These are phyloP conservation scores for Elaeis guineensis DNA, from an alignment of 176 grass and related monocot genomes.

Conservation along the genomic window DNA sequence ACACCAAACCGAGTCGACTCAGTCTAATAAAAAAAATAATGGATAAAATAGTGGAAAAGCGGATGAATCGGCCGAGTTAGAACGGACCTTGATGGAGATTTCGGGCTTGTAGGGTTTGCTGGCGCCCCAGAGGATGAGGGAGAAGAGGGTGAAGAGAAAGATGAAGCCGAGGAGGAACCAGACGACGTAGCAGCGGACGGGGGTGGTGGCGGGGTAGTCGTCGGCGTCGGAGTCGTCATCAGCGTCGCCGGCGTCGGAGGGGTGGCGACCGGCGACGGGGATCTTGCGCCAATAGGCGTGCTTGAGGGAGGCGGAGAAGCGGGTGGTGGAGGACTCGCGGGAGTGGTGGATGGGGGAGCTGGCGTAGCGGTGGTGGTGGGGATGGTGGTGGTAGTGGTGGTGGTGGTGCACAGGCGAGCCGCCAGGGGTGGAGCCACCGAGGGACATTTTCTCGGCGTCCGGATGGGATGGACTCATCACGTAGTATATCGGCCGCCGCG, in stretches of 20 bases:
- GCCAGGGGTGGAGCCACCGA: constrained; percentile 58
- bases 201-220: constrained; percentile 18
- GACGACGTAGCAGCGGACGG: constrained; percentile 57
- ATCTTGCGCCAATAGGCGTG: constrained; percentile 20
- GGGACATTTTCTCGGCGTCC: constrained; percentile 57
- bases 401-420: constrained; percentile 69
- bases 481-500: constrained; percentile 66
- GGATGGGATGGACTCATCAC: constrained; percentile 81
- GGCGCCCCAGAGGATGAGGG: constrained; percentile 83
- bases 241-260: constrained; percentile 23
- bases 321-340: constrained; percentile 71
- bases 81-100: constrained; percentile 52
- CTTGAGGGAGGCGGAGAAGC: constrained; percentile 38
- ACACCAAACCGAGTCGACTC: no score
- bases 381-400: constrained; percentile 39
- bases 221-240: constrained; percentile 26
- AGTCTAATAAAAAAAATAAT: no score
- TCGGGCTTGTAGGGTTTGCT: constrained; percentile 87
- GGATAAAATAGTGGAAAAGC: not conserved
- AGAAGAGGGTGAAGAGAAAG: constrained; percentile 72
- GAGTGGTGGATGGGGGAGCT: constrained; percentile 58
- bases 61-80: not conserved
- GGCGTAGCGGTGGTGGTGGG: constrained; percentile 25
- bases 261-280: constrained; percentile 22
- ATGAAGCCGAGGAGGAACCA: constrained; percentile 49